phyloP scores from a whole-genome alignment of 116 monocot species.

The Phalaenopsis hybrid region DNA sequence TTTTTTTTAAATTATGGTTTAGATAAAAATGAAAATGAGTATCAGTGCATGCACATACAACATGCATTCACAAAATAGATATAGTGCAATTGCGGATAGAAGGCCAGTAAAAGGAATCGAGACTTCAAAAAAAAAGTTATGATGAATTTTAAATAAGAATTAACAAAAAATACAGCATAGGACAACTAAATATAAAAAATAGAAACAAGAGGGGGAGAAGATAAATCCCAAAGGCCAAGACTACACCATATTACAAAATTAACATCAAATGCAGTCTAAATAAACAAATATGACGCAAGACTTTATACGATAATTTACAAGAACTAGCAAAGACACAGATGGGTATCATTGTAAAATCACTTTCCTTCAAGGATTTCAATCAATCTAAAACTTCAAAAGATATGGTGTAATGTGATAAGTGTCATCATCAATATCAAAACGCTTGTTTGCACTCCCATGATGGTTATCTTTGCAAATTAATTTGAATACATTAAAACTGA shows the following conservation, averaged over 20 bases:
- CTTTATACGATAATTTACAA: background rate
- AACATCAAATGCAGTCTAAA: background rate
- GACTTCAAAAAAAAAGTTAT: background rate
- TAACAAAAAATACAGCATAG: background rate
- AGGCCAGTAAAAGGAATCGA: background rate
- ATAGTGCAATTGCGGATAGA: background rate
- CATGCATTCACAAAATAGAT: background rate
- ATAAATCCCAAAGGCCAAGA: background rate
- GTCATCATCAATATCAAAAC: background rate
- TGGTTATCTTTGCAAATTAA: slow-evolving; percentile 2
- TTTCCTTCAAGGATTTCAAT: background rate
- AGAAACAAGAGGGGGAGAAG: background rate
- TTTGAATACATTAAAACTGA: background rate
- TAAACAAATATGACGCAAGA: background rate
- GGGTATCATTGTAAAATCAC: background rate
- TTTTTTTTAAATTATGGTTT: background rate
- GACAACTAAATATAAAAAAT: background rate
- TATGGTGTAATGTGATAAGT: background rate
- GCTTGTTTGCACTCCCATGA: background rate
- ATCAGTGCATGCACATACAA: background rate
- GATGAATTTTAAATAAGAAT: background rate
- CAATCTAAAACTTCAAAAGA: background rate
- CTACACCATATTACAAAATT: background rate
- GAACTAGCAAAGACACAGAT: background rate
- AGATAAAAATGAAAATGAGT: no score